Evolutionary conservation across 1,284 basidiomycete genomes (phyloP), one percentile per base, ranked within the genome.

Genomic region (Cryptococcus sp.): DNA sequence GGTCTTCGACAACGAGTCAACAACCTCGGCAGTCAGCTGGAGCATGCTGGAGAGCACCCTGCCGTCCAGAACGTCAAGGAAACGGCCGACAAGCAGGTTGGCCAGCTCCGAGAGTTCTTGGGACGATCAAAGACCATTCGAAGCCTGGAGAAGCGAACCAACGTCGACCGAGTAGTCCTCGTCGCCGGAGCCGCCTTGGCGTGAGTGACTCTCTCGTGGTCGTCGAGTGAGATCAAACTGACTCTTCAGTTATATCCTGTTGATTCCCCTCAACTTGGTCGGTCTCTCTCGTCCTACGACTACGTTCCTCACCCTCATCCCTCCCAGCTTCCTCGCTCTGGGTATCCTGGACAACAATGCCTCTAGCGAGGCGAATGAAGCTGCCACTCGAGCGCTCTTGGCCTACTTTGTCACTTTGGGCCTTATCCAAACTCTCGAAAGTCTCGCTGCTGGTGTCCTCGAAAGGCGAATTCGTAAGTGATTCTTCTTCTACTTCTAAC

Each of bases 321-420:
- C 59, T 10, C 64, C 68, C 2, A 43, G 60, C 10, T 58, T 58
- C 52, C 55, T 65, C 36, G 59, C 68, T 10, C 37, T 62, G 10
- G 25, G 55, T 11, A 38, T 50, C 11, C 63, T 71, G 44, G 65
- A 63, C 21, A 25, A 28, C 34, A 46, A 47, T 12, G 25, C 23
- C 14, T 43, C 44, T 16, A 50, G 50, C 46, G 46, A 47, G 22
- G 10, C 19, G 16, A 56, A 60, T 43, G 50, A 60, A 31, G 48
- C 58, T 37, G 56, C 55, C 36, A 47, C 55, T 37, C 60, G 65
- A 50, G 50, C 52, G n/a, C 58, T 67, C 26, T 50, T 71, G 36
- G 46, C 62, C 5, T 69, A 63, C 62, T 71, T 68, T 55, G 61
- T 69, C 34, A 52, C 64, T 12, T 59, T 71, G 25, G 66, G 66